A percentile compares a stretch with the other conserved stretches of the same genome.
Conservation (phyloP, 495 filamentous ascomycete genomes). For the Pyrenula massariospora region DNA sequence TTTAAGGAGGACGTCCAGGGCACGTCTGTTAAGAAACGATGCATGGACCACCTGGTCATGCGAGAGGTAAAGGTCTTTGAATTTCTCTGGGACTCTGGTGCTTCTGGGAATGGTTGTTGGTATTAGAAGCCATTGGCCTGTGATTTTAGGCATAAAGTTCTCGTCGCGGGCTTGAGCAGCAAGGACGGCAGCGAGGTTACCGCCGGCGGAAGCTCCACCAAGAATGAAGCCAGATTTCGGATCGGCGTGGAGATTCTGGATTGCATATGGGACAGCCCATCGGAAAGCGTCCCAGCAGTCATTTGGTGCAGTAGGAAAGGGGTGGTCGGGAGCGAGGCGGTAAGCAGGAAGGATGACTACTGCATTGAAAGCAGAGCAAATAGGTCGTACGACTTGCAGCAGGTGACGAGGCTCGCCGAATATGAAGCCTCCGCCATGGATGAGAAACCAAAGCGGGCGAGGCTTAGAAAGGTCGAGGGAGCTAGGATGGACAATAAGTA, state of each 20-base stretch:
- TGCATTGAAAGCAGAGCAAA: slow-evolving; percentile 15
- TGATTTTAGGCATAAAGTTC: slow-evolving; percentile 27
- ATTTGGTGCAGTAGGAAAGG: slow-evolving; percentile 31
- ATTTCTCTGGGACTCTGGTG: slow-evolving; percentile 13
- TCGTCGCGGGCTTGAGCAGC: slow-evolving; percentile 29
- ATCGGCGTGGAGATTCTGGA: slow-evolving; percentile 20
- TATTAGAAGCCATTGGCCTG: slow-evolving; percentile 30
- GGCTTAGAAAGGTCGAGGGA: background rate
- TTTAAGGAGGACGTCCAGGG: slow-evolving; percentile 1
- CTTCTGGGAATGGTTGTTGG: slow-evolving; percentile 11
- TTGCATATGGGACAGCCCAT: slow-evolving; percentile 32
- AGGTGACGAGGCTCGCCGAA: slow-evolving; percentile 21
- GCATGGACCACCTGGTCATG: slow-evolving; percentile 25
- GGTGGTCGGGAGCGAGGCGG: slow-evolving; percentile 32
- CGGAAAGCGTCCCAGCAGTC: slow-evolving; percentile 38
- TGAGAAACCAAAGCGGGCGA: slow-evolving; percentile 31
- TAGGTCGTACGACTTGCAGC: slow-evolving; percentile 16
- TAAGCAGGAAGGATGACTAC: slow-evolving; percentile 27
- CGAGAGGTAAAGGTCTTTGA: slow-evolving; percentile 20
- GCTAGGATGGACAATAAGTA: slow-evolving; percentile 13
- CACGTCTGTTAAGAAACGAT: slow-evolving; percentile 7
- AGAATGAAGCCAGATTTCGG: slow-evolving; percentile 33
- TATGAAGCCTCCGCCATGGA: slow-evolving; percentile 32
- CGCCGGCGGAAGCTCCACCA: slow-evolving; percentile 37
- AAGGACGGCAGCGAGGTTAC: slow-evolving; percentile 28